Evolutionary conservation across 2,329 filamentous ascomycete genomes (phyloP), one percentile per base, ranked within the genome.

Genomic region (Hirsutella minnesotensis): DNA sequence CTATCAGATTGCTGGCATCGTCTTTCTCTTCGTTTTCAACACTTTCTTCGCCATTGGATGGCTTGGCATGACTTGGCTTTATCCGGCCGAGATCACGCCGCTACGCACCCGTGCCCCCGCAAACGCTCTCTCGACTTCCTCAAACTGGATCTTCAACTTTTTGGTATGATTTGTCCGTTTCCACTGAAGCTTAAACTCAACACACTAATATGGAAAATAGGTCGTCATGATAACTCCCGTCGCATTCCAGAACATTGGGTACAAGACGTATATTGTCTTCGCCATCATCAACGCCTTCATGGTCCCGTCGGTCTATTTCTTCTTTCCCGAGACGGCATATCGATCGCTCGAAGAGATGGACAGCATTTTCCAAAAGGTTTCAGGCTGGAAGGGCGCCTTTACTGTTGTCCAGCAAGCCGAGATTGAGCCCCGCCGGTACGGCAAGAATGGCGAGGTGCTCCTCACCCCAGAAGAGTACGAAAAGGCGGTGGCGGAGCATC

Each of bases 301-400:
- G 55, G 66, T 78, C 0, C 75, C 75, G 0, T 63, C 60, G 3
- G 65, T 77, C 20, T 79, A 76, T 56, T 73, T 76, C 59, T 78
- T 78, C 64, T 81, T 75, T 59, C 78, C 78, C 1, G 79, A 82
- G 58, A 82, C 79, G 9, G 73, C 73, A 1, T 76, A 76, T 53
- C 68, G 78, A 34, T 75, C 71, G 2, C 69, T 83, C 18, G 78
- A 83, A 56, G 78, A 82, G 54, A 81, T 83, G 72, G 78, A 82
- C 51, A 62, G 60, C 50, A 79, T 81, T 52, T 81, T 80, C 61
- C 68, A 72, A 49, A 75, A 77, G 53, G 70, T 72, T 1, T 61
- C 62, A 19, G 72, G 73, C 3, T 53, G 56, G 42, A 47, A 47
- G 19, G 63, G 56, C 21, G 59, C 57, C 16, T 55, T 66, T 12